phyloP scores from a whole-genome alignment of 176 grass and related monocot genomes.

The Carex scoparia region DNA sequence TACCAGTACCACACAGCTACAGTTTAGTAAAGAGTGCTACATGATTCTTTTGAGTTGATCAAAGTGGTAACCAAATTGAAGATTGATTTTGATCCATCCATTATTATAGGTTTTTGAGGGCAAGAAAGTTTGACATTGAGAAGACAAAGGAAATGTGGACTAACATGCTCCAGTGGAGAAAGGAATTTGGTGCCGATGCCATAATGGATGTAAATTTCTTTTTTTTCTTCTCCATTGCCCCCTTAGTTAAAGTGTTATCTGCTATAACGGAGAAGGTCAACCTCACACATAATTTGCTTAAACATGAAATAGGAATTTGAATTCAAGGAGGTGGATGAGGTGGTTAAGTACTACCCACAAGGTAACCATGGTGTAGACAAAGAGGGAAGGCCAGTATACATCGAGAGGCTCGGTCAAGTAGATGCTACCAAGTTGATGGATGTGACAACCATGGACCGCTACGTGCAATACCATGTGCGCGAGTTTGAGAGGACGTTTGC shows the following conservation, averaged over 20 bases:
- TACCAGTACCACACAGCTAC: not conserved
- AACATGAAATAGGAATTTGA: conserved; percentile 49
- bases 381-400: conserved; percentile 90
- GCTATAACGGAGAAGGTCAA: not conserved
- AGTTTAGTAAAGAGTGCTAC: not conserved
- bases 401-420: conserved; percentile 83
- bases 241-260: not conserved
- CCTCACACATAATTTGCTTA: conserved; percentile 14
- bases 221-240: not conserved
- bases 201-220: conserved; percentile 60
- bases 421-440: conserved; percentile 87
- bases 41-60: not conserved
- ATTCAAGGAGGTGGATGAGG: conserved; percentile 79
- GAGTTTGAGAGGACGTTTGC: conserved; percentile 93
- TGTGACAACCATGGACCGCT: conserved; percentile 96
- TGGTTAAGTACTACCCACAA: conserved; percentile 93
- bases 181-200: conserved; percentile 70
- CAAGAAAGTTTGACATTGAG: conserved; percentile 86
- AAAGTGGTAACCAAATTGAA: not conserved
- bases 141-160: conserved; percentile 97
- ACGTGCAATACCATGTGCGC: conserved; percentile 87
- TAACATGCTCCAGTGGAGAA: conserved; percentile 94
- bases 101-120: conserved; percentile 64
- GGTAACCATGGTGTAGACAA: conserved; percentile 94
- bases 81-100: not conserved